Percentiles rank a stretch among this genome's conserved stretches.
These are phyloP conservation scores for Pseudonectria foliicola DNA, from an alignment of 2,329 filamentous ascomycete genomes.

Conservation along the genomic window DNA sequence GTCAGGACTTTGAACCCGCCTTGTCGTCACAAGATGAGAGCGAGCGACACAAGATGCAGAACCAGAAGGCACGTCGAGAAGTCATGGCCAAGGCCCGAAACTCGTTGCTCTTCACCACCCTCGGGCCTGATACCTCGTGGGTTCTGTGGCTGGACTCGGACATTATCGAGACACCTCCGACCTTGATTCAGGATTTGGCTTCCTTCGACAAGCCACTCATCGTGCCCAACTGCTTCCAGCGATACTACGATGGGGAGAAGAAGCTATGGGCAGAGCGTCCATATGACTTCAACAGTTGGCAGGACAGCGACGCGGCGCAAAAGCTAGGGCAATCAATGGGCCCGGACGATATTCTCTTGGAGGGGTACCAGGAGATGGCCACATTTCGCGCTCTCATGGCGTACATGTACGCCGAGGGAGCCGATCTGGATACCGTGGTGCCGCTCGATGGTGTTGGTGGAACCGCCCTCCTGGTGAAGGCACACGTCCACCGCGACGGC, in stretches of 20 bases:
- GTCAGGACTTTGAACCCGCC: slow-evolving; percentile 88
- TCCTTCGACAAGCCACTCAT: slow-evolving; percentile 83
- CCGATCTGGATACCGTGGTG: slow-evolving; percentile 56
- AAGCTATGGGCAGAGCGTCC: slow-evolving; percentile 68
- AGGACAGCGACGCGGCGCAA: slow-evolving; percentile 75
- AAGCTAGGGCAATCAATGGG: slow-evolving; percentile 73
- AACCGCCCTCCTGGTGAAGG: slow-evolving; percentile 87
- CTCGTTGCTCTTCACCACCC: slow-evolving; percentile 87
- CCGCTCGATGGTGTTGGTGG: slow-evolving; percentile 89
- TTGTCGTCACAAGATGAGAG: slow-evolving; percentile 73
- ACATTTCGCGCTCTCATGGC: slow-evolving; percentile 92
- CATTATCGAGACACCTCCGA: slow-evolving; percentile 77
- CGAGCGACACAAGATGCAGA: slow-evolving; percentile 84
- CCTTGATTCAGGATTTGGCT: slow-evolving; percentile 87
- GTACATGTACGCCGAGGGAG: slow-evolving; percentile 57
- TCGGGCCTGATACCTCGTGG: slow-evolving; percentile 88
- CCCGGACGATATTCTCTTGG: slow-evolving; percentile 83
- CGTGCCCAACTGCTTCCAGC: slow-evolving; percentile 92
- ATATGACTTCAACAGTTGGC: slow-evolving; percentile 98
- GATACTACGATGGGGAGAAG: slow-evolving; percentile 63
- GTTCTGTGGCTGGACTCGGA: slow-evolving; percentile 94
- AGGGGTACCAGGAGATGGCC: slow-evolving; percentile 88
- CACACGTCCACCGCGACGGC: slow-evolving; percentile 91
- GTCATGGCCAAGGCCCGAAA: slow-evolving; percentile 94
- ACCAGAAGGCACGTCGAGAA: slow-evolving; percentile 78